Conservation (phyloP, 345 rosid genomes). For the Streptanthus diversifolius region DNA sequence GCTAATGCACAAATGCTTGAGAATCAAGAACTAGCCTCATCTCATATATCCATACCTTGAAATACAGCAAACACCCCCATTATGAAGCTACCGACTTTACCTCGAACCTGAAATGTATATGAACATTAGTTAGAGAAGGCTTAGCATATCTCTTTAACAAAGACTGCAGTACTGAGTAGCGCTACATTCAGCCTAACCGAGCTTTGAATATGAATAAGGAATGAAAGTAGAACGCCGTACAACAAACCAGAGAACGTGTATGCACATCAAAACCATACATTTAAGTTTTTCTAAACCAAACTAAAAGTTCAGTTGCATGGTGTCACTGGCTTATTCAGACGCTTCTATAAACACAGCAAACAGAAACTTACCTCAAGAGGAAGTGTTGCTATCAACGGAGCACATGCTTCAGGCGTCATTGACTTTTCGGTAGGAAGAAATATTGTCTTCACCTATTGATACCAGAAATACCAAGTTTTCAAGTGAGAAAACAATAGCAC, state of each 20-base stretch:
- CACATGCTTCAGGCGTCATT: conserved; percentile 68
- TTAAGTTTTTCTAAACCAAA: neutral
- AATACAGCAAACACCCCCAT: conserved; percentile 73
- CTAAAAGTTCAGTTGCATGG: neutral
- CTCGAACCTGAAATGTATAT: conserved; percentile 52
- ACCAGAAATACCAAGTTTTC: neutral
- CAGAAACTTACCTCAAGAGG: conserved; percentile 70
- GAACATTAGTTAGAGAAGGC: conserved; percentile 5
- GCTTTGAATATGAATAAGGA: neutral
- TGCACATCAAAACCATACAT: neutral
- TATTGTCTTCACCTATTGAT: conserved; percentile 71
- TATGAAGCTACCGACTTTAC: conserved; percentile 71
- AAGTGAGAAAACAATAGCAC: neutral
- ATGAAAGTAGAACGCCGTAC: neutral
- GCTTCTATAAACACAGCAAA: neutral
- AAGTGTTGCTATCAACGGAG: conserved; percentile 94
- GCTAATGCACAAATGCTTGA: neutral
- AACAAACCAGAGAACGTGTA: neutral
- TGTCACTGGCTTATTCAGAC: neutral
- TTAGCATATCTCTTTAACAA: neutral
- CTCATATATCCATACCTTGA: conserved; percentile 54
- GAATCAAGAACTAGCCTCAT: conserved; percentile 1
- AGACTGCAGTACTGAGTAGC: neutral
- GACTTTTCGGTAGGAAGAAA: conserved; percentile 70
- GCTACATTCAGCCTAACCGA: neutral